Conservation (phyloP, 495 filamentous ascomycete species). For the Friedmanniomyces endolithicus region DNA sequence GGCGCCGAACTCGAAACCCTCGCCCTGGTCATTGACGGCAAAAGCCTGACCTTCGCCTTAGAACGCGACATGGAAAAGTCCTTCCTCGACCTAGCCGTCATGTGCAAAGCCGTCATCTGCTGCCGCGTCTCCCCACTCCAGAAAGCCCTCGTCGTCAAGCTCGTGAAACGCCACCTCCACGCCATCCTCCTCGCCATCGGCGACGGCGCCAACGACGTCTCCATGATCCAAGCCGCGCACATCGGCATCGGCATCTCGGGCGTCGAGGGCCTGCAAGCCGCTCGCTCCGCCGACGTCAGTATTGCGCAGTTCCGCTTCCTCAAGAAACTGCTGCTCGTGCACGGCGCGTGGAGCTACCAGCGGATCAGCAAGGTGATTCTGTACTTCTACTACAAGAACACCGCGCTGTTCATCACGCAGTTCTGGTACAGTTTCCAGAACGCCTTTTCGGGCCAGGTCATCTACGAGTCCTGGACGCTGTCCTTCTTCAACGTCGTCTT, state of each 20-base stretch:
- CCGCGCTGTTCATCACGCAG: conserved; percentile 95
- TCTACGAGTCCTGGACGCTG: conserved; percentile 98
- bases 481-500: conserved; percentile 99
- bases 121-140: conserved; percentile 98
- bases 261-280: conserved; percentile 96
- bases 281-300: conserved; percentile 86
- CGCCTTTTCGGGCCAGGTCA: conserved; percentile 91
- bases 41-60: conserved; percentile 83
- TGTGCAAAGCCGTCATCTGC: conserved; percentile 97
- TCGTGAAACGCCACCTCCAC: conserved; percentile 91
- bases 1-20: conserved; percentile 72
- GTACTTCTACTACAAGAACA: conserved; percentile 99
- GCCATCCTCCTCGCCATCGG: conserved; percentile 90
- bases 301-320: conserved; percentile 96
- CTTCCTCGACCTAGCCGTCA: conserved; percentile 84
- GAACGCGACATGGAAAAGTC: conserved; percentile 89
- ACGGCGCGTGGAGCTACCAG: conserved; percentile 96
- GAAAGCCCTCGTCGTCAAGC: conserved; percentile 95
- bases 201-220: conserved; percentile 96
- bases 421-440: conserved; percentile 99
- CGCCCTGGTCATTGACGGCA: conserved; percentile 94
- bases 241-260: conserved; percentile 97
- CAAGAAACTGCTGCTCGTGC: conserved; percentile 86
- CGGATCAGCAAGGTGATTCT: conserved; percentile 91
- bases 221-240: conserved; percentile 98